Conservation (phyloP, 2,329 filamentous ascomycete species). For the Lomentospora prolificans region DNA sequence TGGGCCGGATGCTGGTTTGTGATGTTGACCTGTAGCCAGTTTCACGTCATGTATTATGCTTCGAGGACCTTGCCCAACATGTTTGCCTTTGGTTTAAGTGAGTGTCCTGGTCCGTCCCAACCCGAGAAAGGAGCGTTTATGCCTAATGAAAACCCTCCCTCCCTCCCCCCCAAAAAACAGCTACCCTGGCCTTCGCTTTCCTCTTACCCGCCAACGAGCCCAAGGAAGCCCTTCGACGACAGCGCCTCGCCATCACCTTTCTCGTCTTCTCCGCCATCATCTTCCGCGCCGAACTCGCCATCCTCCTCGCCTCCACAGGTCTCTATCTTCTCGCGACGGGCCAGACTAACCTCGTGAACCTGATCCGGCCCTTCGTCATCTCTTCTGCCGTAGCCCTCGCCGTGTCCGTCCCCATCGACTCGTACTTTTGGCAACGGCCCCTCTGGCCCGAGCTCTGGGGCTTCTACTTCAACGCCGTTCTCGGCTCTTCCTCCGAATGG, state of each 20-base stretch:
- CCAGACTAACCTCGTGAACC: slow-evolving; percentile 40
- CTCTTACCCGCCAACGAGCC: slow-evolving; percentile 25
- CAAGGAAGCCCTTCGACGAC: slow-evolving; percentile 27
- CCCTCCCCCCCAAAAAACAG: no score
- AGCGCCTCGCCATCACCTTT: slow-evolving; percentile 59
- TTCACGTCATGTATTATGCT: slow-evolving; percentile 88
- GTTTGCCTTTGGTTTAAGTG: slow-evolving; percentile 84
- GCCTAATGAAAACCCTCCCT: background rate
- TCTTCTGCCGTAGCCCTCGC: slow-evolving; percentile 58
- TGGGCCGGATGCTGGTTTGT: slow-evolving; percentile 69
- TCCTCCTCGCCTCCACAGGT: slow-evolving; percentile 63
- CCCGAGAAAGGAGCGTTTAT: background rate
- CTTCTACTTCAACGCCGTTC: slow-evolving; percentile 85
- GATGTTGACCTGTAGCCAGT: slow-evolving; percentile 70
- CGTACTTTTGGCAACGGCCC: slow-evolving; percentile 82
- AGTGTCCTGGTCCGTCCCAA: slow-evolving; percentile 21
- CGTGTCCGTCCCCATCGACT: slow-evolving; percentile 69
- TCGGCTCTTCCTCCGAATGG: slow-evolving; percentile 78
- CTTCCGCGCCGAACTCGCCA: slow-evolving; percentile 81
- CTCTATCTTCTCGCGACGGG: slow-evolving; percentile 51
- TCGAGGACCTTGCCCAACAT: slow-evolving; percentile 90
- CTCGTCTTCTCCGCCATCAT: slow-evolving; percentile 73
- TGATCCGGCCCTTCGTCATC: slow-evolving; percentile 56
- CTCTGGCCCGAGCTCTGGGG: slow-evolving; percentile 86
- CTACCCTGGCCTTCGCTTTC: slow-evolving; percentile 52